These are phyloP conservation scores for Phalaenopsis equestris DNA, from an alignment of 106 monocot genomes.

Conservation along the genomic window DNA sequence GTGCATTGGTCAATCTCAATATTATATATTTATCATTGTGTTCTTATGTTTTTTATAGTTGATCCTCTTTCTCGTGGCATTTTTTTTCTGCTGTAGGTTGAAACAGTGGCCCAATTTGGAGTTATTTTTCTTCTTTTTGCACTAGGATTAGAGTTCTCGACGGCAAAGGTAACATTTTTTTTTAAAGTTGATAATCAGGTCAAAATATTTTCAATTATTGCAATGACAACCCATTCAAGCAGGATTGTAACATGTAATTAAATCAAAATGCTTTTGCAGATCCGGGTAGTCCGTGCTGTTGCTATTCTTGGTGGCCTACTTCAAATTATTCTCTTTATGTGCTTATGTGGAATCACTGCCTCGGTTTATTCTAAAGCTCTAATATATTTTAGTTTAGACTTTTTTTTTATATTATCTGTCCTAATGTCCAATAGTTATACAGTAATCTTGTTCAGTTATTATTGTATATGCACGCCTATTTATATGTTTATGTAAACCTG, in stretches of 20 bases:
- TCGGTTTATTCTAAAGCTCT: conserved; percentile 45
- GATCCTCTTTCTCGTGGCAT: neutral
- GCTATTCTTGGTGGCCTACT: conserved; percentile 92
- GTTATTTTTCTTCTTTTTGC: conserved; percentile 96
- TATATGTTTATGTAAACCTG: neutral
- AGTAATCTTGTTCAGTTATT: neutral
- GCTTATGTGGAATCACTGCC: conserved; percentile 76
- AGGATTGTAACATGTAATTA: neutral
- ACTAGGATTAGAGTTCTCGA: conserved; percentile 84
- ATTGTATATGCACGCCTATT: neutral
- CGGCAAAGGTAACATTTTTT: conserved; percentile 41
- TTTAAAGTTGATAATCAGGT: neutral
- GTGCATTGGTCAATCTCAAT: neutral
- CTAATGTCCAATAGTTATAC: neutral
- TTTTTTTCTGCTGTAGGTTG: conserved; percentile 35
- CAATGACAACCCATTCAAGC: neutral
- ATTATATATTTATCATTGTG: neutral
- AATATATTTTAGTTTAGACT: neutral
- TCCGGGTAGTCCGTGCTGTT: conserved; percentile 91
- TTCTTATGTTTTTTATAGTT: neutral
- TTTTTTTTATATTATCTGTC: neutral
- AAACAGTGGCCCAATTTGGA: conserved; percentile 90
- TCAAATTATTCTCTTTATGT: conserved; percentile 93
- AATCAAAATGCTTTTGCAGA: conserved; percentile 31
- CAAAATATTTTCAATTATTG: neutral